These are phyloP conservation scores for Vitis rotundifolia DNA, from an alignment of 164 flowering plant genomes.

Conservation along the genomic window DNA sequence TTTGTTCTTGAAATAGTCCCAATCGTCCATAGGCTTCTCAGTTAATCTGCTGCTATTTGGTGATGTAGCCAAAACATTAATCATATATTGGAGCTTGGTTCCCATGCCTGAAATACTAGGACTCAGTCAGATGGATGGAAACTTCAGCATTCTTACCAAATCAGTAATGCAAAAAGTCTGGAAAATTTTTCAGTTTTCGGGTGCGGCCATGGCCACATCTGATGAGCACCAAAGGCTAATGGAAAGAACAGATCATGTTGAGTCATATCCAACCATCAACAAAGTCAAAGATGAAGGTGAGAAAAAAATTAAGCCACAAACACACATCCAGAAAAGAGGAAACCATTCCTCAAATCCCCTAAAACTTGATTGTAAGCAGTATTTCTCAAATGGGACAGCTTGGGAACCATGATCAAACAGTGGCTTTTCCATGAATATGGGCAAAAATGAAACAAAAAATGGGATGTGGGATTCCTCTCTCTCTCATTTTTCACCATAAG, in stretches of 20 bases:
- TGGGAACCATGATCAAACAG: neutral
- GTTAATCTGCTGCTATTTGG: slow-evolving; percentile 17
- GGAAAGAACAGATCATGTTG: slow-evolving; percentile 1
- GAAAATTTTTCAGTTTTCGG: neutral
- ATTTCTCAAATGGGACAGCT: neutral
- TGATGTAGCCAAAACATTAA: slow-evolving; percentile 30
- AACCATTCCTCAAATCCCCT: neutral
- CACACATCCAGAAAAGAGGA: neutral
- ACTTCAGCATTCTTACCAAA: neutral
- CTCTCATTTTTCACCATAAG: neutral
- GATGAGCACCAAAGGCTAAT: slow-evolving; percentile 8
- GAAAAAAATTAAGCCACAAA: neutral
- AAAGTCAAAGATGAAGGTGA: neutral
- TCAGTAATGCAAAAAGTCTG: neutral
- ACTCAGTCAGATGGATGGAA: too few relatives aligned
- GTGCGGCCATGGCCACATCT: slow-evolving; percentile 5
- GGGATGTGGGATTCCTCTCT: slow-evolving; percentile 11
- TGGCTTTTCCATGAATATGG: slow-evolving; percentile 3
- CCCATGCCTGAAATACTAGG: slow-evolving; percentile 59
- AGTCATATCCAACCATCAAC: slow-evolving; percentile 1
- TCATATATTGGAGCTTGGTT: slow-evolving; percentile 42
- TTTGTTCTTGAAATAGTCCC: slow-evolving; percentile 13
- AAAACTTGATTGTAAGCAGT: too few relatives aligned
- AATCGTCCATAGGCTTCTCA: slow-evolving; percentile 21
- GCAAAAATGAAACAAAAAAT: slow-evolving; percentile 2